Base-by-base conservation (phyloP, 225 moss, liverwort and hornwort genomes). In the Pseudoscleropodium purum region DNA sequence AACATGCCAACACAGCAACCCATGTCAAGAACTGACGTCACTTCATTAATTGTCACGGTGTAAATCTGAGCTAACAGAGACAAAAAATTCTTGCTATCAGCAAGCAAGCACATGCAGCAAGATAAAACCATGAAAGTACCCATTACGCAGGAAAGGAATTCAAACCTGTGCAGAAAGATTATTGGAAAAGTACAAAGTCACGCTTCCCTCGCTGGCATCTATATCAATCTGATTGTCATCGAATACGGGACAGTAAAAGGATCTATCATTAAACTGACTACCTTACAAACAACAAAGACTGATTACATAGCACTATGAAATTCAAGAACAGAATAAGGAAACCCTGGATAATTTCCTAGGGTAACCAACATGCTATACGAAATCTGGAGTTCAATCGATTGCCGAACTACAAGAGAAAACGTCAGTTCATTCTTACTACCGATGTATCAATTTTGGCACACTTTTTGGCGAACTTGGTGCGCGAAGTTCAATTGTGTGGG, bases 161-260 rank as follows among this genome's bases (percentile, higher is more conserved):
- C 89, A 81, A 88, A 95, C 96, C 94, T 95, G 91, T 62, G 94
- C 98, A 49, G 90, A 92, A 66, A 98, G 91, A 89, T 93, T 93
- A 59, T 92, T 90, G 88, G 96, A 95, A 59, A 98, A 94, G 84
- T 91, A 95, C 37, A 98, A 84, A 74, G 94, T 91, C 76, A 98
- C 95, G 59, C 75, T 89, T 81, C 96, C 98, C 83, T 90, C 89
- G 65, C 94, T 93, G 64, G 96, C 95, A 76, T 97, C 95, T 83
- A 96, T 89, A 57, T 90, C 93, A 81, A 98, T 93, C 94, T 96
- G 91, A 68, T 85, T 79, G 75, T 56, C 85, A 91, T 84, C 61
- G 90, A 76, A 86, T 83, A 79, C 63, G 47, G 72, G 51, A 43
- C 62, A 85, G 76, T 60, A n/a, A 6, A 61, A 82, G 75, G 23